These are phyloP conservation scores for Dipodascus albidus DNA, from an alignment of 805 yeast species.

Conservation along the genomic window DNA sequence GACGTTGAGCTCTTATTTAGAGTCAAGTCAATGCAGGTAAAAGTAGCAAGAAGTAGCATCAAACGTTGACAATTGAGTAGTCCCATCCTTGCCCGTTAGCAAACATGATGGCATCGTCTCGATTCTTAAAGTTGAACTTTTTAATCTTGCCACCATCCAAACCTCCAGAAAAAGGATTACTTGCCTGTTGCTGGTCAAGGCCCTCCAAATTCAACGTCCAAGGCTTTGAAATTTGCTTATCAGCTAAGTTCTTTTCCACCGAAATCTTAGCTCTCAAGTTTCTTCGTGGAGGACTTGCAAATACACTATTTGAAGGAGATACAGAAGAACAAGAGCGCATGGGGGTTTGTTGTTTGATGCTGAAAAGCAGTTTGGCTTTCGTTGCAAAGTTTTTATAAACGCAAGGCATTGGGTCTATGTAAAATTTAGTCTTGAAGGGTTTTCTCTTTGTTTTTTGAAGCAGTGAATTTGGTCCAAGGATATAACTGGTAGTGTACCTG, in stretches of 20 bases:
- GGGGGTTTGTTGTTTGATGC: too few species aligned
- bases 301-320: too few species aligned
- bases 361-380: background rate
- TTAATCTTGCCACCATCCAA: background rate
- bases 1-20: too few species aligned
- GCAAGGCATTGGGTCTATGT: background rate
- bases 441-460: background rate
- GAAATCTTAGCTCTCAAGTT: background rate
- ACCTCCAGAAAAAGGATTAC: background rate
- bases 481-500: background rate
- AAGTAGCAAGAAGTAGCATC: background rate
- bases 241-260: background rate
- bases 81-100: constrained; percentile 84
- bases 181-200: background rate
- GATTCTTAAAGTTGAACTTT: constrained; percentile 46
- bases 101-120: constrained; percentile 66
- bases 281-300: too few species aligned
- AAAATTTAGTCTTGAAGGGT: background rate
- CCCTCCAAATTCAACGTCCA: background rate
- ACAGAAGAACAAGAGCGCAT: background rate
- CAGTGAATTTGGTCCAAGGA: background rate
- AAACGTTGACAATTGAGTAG: constrained; percentile 37
- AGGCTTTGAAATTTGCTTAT: background rate
- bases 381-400: background rate
- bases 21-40: background rate